A percentile compares a stretch with the other conserved stretches of the same genome.
These are phyloP conservation scores for Flaveria trinervia DNA, from an alignment of 129 eudicot species.

Conservation along the genomic window DNA sequence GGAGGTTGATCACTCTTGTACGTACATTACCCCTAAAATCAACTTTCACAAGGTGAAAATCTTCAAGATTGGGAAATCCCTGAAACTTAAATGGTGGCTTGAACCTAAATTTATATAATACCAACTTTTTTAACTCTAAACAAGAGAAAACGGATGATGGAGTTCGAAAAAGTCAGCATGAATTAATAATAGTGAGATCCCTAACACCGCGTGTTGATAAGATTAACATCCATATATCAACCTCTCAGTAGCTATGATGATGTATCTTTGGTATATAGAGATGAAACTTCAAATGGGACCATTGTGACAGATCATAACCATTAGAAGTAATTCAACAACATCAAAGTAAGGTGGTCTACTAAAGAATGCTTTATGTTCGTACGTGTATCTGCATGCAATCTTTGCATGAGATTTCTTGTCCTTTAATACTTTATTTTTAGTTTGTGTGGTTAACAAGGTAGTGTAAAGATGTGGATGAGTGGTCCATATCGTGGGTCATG, in stretches of 20 bases:
- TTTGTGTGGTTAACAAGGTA: too few species aligned
- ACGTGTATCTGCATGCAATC: too few species aligned
- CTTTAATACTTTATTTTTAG: too few species aligned
- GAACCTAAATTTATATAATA: background rate
- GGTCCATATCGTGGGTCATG: too few species aligned
- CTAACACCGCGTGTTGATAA: slow-evolving; percentile 19
- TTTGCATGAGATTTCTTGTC: too few species aligned
- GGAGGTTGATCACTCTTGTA: slow-evolving; percentile 20
- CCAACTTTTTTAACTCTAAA: background rate
- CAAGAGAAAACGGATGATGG: slow-evolving; percentile 21
- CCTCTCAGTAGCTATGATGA: slow-evolving; percentile 20
- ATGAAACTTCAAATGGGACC: background rate
- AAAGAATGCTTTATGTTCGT: too few species aligned
- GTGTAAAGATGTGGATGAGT: too few species aligned
- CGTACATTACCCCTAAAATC: background rate
- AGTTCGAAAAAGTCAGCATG: background rate
- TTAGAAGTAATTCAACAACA: too few species aligned
- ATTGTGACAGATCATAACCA: background rate
- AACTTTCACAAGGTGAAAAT: background rate
- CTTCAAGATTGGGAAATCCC: slow-evolving; percentile 24
- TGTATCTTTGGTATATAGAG: slow-evolving; percentile 12
- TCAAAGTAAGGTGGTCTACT: too few species aligned
- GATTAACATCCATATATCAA: slow-evolving; percentile 27
- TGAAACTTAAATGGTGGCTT: slow-evolving; percentile 5
- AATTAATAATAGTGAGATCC: background rate